Evolutionary conservation across 2,329 filamentous ascomycete genomes (phyloP), one percentile per base, ranked within the genome.

Genomic region (Colletotrichum scovillei): DNA sequence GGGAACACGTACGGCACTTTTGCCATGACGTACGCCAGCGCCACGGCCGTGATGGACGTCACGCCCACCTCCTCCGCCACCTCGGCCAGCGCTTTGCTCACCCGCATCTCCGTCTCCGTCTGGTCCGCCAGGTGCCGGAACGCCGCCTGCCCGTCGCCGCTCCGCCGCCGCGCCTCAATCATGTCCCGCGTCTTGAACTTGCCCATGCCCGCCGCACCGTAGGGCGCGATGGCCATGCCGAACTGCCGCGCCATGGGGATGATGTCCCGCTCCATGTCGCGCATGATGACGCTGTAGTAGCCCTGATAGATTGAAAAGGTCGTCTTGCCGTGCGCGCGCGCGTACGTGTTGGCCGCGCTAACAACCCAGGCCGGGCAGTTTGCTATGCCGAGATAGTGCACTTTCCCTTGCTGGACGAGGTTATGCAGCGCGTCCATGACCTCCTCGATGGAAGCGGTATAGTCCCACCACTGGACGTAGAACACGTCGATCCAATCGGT

Each of bases 31-130:
- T 89, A 90, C 8, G 87, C 87, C 62, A 89, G 79, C 0, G 88
- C 88, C 30, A 94, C 82, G 46, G 88, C 88, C 3, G 91, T 92
- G 63, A 94, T 86, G 42, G 87, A 83, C 3, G 77, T 89, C 73
- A 86, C 83, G 2, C 87, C 87, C 76, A 91, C 89, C 72, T 86
- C 84, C 11, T 86, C 85, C 0, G 89, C 90, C 4, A 93, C 87
- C 76, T 89, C 86, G 28, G 88, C 90, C 0, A 94, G 85, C 0
- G 89, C 90, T 35, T 84, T 86, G 63, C 87, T 89, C 53, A 91
- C 84, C 65, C 85, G 86, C 6, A 79, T 81, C 71, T 89, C 88
- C 0, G 87, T 83, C 46, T 89, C 87, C 2, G 83, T 85, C 74
- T 88, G 79, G 60, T 75, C 63, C 19, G 42, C 75, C 82, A 75